Percentiles rank a stretch among this genome's conserved stretches.
phyloP scores from a whole-genome alignment of 2,329 filamentous ascomycete species.

The Nemania abortiva region DNA sequence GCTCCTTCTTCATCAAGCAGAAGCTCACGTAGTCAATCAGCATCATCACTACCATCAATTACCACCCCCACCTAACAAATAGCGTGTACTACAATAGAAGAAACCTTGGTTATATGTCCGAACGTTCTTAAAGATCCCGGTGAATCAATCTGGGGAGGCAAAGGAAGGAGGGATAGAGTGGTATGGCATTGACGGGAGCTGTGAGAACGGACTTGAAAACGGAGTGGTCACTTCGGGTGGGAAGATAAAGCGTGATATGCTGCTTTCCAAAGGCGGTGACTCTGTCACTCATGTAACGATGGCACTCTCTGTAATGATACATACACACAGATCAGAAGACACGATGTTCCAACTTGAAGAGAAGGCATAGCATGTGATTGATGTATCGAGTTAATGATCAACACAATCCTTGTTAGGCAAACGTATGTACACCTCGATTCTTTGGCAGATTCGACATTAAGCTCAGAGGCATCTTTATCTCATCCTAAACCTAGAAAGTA shows the following conservation, averaged over 20 bases:
- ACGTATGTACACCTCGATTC: neutral
- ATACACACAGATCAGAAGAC: constrained; percentile 28
- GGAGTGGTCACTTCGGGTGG: neutral
- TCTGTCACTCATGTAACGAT: neutral
- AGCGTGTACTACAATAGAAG: constrained; percentile 19
- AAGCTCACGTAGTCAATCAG: constrained; percentile 82
- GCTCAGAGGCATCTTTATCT: neutral
- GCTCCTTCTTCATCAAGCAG: constrained; percentile 99
- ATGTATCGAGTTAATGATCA: neutral
- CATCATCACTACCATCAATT: neutral
- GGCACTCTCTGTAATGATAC: constrained; percentile 38
- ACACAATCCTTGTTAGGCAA: no score
- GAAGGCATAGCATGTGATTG: neutral
- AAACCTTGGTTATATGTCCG: neutral
- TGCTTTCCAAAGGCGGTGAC: neutral
- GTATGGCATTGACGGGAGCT: neutral
- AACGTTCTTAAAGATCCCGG: neutral
- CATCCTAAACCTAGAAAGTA: constrained; percentile 18
- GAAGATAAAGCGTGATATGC: neutral
- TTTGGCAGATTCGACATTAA: no score
- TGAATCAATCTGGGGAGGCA: neutral
- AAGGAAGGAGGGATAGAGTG: neutral
- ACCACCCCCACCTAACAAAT: neutral
- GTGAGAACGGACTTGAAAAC: neutral
- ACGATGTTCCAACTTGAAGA: neutral